These are phyloP conservation scores for Thielaviopsis ethacetica DNA, from an alignment of 2,329 filamentous ascomycete species.

Conservation along the genomic window DNA sequence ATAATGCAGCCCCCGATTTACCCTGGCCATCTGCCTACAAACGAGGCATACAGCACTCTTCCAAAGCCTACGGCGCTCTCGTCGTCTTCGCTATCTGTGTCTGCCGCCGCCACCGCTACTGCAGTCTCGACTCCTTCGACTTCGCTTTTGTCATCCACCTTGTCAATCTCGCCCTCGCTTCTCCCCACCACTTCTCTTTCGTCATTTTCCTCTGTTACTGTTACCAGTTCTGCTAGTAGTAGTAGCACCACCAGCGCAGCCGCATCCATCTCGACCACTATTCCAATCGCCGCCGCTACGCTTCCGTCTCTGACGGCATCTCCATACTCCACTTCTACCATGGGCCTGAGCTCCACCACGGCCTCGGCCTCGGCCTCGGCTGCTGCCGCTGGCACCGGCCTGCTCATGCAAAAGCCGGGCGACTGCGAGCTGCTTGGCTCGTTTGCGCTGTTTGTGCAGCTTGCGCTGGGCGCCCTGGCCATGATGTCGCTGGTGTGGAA, in stretches of 20 bases:
- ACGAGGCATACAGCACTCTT: background rate
- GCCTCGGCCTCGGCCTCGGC: conserved; percentile 17
- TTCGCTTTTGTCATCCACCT: background rate
- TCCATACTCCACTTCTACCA: conserved; percentile 10
- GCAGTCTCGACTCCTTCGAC: background rate
- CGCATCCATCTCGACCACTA: background rate
- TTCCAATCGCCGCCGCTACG: background rate
- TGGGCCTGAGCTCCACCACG: conserved; percentile 18
- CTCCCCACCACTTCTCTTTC: background rate
- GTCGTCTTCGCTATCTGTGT: too few species aligned
- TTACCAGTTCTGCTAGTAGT: background rate
- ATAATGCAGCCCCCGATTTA: conserved; percentile 6
- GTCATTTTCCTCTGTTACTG: background rate
- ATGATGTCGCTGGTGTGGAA: conserved; percentile 82
- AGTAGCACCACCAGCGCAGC: too few species aligned
- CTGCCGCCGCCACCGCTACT: background rate
- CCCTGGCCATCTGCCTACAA: conserved; percentile 1
- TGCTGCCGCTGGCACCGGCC: conserved; percentile 15
- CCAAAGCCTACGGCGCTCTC: background rate
- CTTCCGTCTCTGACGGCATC: conserved; percentile 6
- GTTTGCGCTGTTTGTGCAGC: conserved; percentile 83
- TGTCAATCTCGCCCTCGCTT: background rate
- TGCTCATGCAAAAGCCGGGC: conserved; percentile 25
- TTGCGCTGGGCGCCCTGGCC: conserved; percentile 67
- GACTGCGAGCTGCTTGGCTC: conserved; percentile 80